These are phyloP conservation scores for Candida xyloterini DNA, from an alignment of 805 yeast genomes.

Conservation along the genomic window DNA sequence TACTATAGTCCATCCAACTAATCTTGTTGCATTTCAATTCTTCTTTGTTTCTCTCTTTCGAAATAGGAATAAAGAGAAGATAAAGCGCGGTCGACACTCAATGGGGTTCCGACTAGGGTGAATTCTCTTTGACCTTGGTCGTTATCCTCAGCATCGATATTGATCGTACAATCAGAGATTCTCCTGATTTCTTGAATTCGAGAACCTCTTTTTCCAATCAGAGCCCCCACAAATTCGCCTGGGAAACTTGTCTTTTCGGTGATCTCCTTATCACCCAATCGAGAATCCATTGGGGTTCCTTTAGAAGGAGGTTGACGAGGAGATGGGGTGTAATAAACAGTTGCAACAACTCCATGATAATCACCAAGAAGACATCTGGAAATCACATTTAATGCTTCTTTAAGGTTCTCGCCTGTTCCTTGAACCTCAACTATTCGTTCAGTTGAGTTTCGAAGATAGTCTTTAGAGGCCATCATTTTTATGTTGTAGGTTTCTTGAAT, in stretches of 20 bases:
- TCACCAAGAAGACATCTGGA: slow-evolving; percentile 75
- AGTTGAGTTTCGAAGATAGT: slow-evolving; percentile 73
- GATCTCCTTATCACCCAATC: slow-evolving; percentile 25
- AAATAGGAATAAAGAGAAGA: slow-evolving; percentile 51
- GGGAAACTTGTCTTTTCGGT: slow-evolving; percentile 59
- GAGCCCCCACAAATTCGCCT: slow-evolving; percentile 81
- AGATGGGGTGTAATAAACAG: slow-evolving; percentile 59
- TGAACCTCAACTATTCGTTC: slow-evolving; percentile 87
- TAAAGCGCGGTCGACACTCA: slow-evolving; percentile 57
- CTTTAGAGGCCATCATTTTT: slow-evolving; percentile 84
- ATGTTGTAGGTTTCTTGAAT: slow-evolving; percentile 68
- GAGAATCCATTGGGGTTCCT: slow-evolving; percentile 12
- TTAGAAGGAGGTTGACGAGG: slow-evolving; percentile 22
- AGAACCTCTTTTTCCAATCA: slow-evolving; percentile 82
- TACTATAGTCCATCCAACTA: not conserved
- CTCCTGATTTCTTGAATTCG: slow-evolving; percentile 84
- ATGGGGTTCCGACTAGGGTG: slow-evolving; percentile 61
- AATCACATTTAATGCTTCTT: slow-evolving; percentile 53
- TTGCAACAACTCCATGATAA: slow-evolving; percentile 62
- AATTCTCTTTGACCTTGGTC: slow-evolving; percentile 64
- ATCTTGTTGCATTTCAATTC: slow-evolving; percentile 19
- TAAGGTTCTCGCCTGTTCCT: slow-evolving; percentile 66
- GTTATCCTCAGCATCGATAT: slow-evolving; percentile 67
- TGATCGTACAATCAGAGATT: slow-evolving; percentile 72
- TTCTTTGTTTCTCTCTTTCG: slow-evolving; percentile 49